Percentiles rank a stretch among this genome's conserved stretches.
phyloP scores from a whole-genome alignment of 2,329 filamentous ascomycete species.

The Dactylonectria estremocensis region DNA sequence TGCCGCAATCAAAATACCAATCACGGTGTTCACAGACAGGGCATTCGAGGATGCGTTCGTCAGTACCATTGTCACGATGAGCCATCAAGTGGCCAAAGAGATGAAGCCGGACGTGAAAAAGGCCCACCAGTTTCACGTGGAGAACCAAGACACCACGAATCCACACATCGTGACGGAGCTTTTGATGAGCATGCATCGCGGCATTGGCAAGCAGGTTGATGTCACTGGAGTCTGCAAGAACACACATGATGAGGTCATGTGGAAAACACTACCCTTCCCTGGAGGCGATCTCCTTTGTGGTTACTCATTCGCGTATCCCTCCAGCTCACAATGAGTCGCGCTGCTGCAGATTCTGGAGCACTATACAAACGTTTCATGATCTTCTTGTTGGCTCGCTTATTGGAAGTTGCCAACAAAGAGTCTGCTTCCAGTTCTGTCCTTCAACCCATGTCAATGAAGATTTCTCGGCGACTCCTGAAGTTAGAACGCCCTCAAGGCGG shows the following conservation, averaged over 20 bases:
- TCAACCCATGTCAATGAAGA: constrained; percentile 31
- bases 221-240: constrained; percentile 60
- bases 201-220: constrained; percentile 50
- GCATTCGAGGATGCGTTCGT: constrained; percentile 42
- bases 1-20: constrained; percentile 4
- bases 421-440: constrained; percentile 20
- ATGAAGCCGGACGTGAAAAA: constrained; percentile 53
- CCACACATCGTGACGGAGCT: constrained; percentile 68
- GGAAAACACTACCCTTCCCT: constrained; percentile 51
- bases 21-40: constrained; percentile 9
- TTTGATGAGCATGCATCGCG: constrained; percentile 56
- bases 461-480: constrained; percentile 30
- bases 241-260: constrained; percentile 69
- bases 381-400: constrained; percentile 15
- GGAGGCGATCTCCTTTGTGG: constrained; percentile 69
- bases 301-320: constrained; percentile 67
- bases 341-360: background rate
- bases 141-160: constrained; percentile 64
- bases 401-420: background rate
- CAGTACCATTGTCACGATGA: constrained; percentile 50
- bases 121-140: constrained; percentile 51
- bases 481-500: constrained; percentile 3
- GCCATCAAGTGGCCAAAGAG: constrained; percentile 41
- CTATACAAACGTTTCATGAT: constrained; percentile 37
- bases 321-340: constrained; percentile 53